Evolutionary conservation across 2,329 filamentous ascomycete genomes (phyloP).

Genomic region (Aspergillus tubingensis): DNA sequence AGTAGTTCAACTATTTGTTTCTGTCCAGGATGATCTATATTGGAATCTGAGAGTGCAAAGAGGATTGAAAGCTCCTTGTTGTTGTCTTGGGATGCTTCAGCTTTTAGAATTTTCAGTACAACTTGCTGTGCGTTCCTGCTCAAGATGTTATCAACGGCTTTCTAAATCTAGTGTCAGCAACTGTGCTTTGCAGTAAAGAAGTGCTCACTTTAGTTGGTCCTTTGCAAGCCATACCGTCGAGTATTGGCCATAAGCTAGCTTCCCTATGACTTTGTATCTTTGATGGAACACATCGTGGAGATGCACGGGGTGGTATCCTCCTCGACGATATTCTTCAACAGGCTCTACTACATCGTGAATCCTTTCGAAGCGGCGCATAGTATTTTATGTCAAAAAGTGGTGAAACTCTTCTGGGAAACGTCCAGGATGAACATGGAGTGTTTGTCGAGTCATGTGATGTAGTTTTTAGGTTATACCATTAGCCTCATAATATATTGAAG

Average conservation of each 20-base stretch:
- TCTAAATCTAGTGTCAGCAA: no score
- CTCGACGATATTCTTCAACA: constrained; percentile 28
- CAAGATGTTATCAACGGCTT: not conserved
- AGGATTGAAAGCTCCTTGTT: constrained; percentile 25
- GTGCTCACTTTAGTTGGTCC: constrained; percentile 16
- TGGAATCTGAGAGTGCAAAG: constrained; percentile 13
- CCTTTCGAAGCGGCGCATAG: constrained; percentile 23
- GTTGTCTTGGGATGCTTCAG: constrained; percentile 21
- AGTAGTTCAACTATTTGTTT: constrained; percentile 23
- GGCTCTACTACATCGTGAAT: constrained; percentile 27
- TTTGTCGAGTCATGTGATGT: no score
- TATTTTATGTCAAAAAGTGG: not conserved
- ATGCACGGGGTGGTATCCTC: constrained; percentile 30
- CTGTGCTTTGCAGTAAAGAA: no score
- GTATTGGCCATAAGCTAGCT: constrained; percentile 23
- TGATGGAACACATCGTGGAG: constrained; percentile 26
- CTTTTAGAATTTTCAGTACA: constrained; percentile 30
- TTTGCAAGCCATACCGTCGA: constrained; percentile 30
- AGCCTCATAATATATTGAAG: no score
- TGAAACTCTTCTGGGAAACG: no score
- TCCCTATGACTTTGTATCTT: constrained; percentile 23
- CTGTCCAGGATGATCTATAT: constrained; percentile 22
- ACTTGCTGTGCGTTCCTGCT: constrained; percentile 22
- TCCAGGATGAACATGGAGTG: no score
- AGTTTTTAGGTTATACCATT: no score